Percentiles rank a stretch among this genome's conserved stretches.
Evolutionary conservation across 257 asterid genomes (phyloP).

Genomic region (Nicotiana otophora): DNA sequence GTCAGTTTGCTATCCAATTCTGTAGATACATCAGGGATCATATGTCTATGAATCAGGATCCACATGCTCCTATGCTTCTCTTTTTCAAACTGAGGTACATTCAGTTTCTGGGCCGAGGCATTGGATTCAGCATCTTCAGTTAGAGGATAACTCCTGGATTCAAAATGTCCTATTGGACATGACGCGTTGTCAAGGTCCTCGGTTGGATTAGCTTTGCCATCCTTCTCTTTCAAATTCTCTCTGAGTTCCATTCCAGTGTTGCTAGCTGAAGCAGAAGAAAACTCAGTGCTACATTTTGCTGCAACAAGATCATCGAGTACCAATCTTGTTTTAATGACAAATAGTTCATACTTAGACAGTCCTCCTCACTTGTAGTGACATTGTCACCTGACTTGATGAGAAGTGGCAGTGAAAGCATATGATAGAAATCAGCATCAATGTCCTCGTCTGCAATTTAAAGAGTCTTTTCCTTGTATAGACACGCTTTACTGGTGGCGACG

Average conservation of each 20-base stretch:
- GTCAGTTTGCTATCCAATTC: no score
- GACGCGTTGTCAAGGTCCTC: not conserved
- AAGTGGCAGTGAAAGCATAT: not conserved
- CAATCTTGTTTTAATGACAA: not conserved
- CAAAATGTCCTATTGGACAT: slow-evolving; percentile 20
- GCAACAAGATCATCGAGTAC: slow-evolving; percentile 19
- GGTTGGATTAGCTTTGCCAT: slow-evolving; percentile 22
- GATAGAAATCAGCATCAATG: not conserved
- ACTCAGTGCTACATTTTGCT: slow-evolving; percentile 12
- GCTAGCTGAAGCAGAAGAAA: slow-evolving; percentile 20
- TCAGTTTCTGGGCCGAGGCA: not conserved
- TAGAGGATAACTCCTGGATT: not conserved
- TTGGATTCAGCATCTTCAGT: not conserved
- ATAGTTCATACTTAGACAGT: slow-evolving; percentile 11
- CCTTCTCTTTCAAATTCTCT: slow-evolving; percentile 5
- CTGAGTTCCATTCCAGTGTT: slow-evolving; percentile 5
- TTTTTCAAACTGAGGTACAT: not conserved
- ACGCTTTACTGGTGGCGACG: not conserved
- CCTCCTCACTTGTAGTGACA: slow-evolving; percentile 1
- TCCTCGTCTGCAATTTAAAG: not conserved
- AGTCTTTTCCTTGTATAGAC: not conserved
- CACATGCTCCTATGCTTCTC: slow-evolving; percentile 34
- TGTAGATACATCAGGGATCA: no score
- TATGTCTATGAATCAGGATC: no score
- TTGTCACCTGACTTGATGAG: slow-evolving; percentile 13